Base-by-base conservation (phyloP, 2,329 filamentous ascomycete genomes). In the Aspergillus pseudoviridinutans region DNA sequence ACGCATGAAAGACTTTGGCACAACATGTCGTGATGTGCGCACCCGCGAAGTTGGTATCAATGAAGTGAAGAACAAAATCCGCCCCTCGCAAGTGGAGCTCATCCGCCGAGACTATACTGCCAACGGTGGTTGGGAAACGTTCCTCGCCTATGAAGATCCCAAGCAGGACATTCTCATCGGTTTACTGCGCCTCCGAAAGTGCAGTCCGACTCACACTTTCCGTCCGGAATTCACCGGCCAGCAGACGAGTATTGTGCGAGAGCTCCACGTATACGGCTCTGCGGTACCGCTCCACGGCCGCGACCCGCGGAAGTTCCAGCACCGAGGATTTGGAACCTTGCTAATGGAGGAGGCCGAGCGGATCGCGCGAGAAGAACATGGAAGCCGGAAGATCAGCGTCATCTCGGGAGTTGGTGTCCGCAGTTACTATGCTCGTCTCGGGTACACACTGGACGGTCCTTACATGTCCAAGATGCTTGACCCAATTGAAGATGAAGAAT, bases 1-100 rank as follows among this genome's bases (percentile, higher is more conserved):
- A n/a, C 84, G 94, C 24, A 99, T 99, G 95, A 97, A 97, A 76
- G 94, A 99, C 73, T 97, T 99, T 66, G 95, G 95, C 51, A 99
- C 94, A 0, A 91, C 91, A 1, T 99, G 95, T 72, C 91, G 95
- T 62, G 94, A 99, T 68, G 94, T 99, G 25, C 88, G 94, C 14
- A 99, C 94, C 1, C 87, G 94, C 59, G 94, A 99, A 77, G 94
- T 99, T 25, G 94, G 94, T 58, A 92, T 99, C 77, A 99, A 99
- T 74, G 94, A 99, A 78, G 93, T 99, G 63, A 99, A 99, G 80
- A 88, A 99, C 81, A 97, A 97, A 80, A 97, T 99, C 65, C 84
- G 93, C 1, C 94, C 94, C 0, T 95, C 92, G 64, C 93, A 99
- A 73, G 90, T 99, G 58, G 94, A 99, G 79, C 86, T 99, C 22